A percentile compares a stretch with the other conserved stretches of the same genome.
Evolutionary conservation across 192 early-diverging fungal species (phyloP).

Genomic region (Chytriomyces confervae): DNA sequence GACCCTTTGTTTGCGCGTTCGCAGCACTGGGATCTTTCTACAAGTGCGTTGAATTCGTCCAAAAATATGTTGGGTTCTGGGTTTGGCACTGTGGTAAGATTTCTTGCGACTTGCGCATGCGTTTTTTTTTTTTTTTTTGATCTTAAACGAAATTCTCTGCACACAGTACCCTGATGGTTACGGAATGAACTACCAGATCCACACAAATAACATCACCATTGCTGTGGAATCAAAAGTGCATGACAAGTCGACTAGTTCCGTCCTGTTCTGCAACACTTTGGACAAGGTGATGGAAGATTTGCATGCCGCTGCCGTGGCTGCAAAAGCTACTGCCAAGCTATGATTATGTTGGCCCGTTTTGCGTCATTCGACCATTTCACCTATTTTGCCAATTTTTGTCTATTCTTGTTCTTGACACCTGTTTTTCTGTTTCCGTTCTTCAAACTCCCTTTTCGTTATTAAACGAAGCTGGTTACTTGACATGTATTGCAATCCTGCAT

Average conservation of each 20-base stretch:
- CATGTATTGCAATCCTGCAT: background rate
- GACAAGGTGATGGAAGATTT: conserved; percentile 42
- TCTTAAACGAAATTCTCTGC: background rate
- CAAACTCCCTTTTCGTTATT: background rate
- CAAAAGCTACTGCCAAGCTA: conserved; percentile 5
- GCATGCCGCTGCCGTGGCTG: background rate
- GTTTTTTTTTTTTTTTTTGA: conserved; percentile 13
- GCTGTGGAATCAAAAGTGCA: conserved; percentile 76
- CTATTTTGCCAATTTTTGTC: no score
- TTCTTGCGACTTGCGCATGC: background rate
- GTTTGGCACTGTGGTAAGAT: conserved; percentile 74
- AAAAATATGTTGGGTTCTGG: conserved; percentile 76
- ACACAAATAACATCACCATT: conserved; percentile 71
- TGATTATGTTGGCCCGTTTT: background rate
- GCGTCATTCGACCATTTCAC: no score
- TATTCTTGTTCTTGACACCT: no score
- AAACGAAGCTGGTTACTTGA: background rate
- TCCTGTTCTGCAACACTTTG: conserved; percentile 41
- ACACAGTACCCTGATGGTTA: conserved; percentile 71
- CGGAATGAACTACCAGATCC: conserved; percentile 85
- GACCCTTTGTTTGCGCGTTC: conserved; percentile 75
- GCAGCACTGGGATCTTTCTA: conserved; percentile 74
- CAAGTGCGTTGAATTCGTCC: conserved; percentile 75
- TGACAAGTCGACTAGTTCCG: conserved; percentile 34
- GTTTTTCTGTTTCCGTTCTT: no score